Conservation (phyloP, 495 filamentous ascomycete species). For the Penicillium egyptiacum region DNA sequence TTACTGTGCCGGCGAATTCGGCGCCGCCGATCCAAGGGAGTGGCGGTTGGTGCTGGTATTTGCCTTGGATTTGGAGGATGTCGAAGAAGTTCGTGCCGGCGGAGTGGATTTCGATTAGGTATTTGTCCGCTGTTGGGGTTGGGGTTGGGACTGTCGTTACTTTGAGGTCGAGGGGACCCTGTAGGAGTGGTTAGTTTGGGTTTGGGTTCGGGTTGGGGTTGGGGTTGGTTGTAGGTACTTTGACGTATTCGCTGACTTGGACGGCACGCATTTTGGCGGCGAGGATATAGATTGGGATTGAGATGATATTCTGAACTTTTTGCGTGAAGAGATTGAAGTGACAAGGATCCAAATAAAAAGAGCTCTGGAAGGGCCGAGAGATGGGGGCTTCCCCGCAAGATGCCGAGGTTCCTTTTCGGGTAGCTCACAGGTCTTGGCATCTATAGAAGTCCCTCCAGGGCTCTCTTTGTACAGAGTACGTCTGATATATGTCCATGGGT, state of each 20-base stretch:
- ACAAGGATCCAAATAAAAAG: not conserved
- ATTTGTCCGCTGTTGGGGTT: constrained; percentile 65
- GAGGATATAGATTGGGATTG: constrained; percentile 1
- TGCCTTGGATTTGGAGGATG: constrained; percentile 83
- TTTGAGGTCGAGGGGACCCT: constrained; percentile 78
- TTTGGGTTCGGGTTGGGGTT: constrained; percentile 7
- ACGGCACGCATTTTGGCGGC: constrained; percentile 73
- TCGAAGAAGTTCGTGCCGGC: constrained; percentile 95
- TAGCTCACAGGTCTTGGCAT: constrained; percentile 13
- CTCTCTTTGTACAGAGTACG: not conserved
- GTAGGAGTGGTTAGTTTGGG: constrained; percentile 13
- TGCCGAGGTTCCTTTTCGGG: constrained; percentile 35
- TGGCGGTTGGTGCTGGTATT: constrained; percentile 65
- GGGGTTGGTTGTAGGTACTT: constrained; percentile 47
- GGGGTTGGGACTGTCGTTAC: constrained; percentile 74
- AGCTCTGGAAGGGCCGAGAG: not conserved
- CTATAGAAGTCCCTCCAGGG: not conserved
- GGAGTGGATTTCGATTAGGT: constrained; percentile 86
- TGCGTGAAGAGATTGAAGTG: not conserved
- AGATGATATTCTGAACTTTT: not conserved
- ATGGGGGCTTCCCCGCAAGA: constrained; percentile 23
- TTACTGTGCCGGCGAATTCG: constrained; percentile 81
- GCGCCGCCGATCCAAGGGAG: constrained; percentile 86
- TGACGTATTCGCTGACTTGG: constrained; percentile 79
- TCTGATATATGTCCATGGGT: not conserved